Evolutionary conservation across 1,284 basidiomycete species (phyloP), one percentile per base, ranked within the genome.

Genomic region (Leccinum idahoense): DNA sequence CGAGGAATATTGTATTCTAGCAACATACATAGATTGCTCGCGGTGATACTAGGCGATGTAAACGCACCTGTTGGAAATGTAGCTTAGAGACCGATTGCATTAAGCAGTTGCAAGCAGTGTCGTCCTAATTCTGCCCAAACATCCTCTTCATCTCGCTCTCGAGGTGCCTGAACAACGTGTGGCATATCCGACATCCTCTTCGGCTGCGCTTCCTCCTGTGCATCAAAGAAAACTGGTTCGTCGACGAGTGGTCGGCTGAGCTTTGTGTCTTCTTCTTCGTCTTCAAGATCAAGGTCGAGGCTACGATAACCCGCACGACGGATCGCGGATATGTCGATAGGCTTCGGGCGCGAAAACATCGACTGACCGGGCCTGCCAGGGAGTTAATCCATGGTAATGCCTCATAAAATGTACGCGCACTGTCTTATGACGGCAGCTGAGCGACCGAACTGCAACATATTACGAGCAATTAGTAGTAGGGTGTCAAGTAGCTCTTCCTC

Each of bases 401-500:
- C 51, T 56, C 60, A 14, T 44, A 51, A 51, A 67, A 62, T 44
- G 65, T 44, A 49, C 66, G 81, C 89, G 70, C 72, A 95, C 93
- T 94, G 91, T 75, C 94, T 82, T 82, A 96, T 90, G 59, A 97
- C 93, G 23, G 91, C 83, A 12, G 93, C 94, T 14, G 97, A 80
- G 23, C 95, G 85, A 18, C 90, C 86, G 73, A 97, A 96, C 70
- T 98, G 95, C 58, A 97, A 85, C 56, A 93, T 84, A 73, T 98
- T 98, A 41, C 95, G 85, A 29, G 90, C 91, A 66, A 97, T 88
- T 15, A 97, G 85, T 20, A 97, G 80, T 62, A 96, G 79, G 1
- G 93, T 96, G 74, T 97, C 95, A 60, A 97, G 81, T 1, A 97
- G 79, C 70, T 96, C 94, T 77, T 98, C 94, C 72, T 93, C 92